Evolutionary conservation across 75 land plant species (phyloP).

Genomic region (Adiantum capillusveneris): DNA sequence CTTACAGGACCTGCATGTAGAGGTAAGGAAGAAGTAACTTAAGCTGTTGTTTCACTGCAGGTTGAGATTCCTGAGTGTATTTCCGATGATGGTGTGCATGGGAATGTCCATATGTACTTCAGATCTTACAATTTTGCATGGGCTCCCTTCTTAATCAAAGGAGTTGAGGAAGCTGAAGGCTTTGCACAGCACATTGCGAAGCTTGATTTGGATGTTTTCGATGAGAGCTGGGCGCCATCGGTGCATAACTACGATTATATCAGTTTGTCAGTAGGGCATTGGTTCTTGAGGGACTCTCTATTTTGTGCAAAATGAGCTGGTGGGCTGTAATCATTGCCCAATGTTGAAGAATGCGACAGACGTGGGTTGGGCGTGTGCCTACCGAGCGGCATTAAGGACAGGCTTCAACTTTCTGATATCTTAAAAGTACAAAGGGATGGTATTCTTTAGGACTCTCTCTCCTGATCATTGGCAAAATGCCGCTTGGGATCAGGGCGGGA

Average conservation of each 20-base stretch:
- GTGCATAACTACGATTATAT: slow-evolving; percentile 38
- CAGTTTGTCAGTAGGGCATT: slow-evolving; percentile 62
- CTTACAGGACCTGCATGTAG: no score
- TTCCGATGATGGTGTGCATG: slow-evolving; percentile 50
- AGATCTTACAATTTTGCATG: slow-evolving; percentile 47
- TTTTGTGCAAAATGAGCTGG: slow-evolving; percentile 35
- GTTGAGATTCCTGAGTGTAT: slow-evolving; percentile 46
- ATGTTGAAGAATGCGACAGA: slow-evolving; percentile 42
- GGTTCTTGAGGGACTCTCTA: slow-evolving; percentile 68
- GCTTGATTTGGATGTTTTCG: slow-evolving; percentile 52
- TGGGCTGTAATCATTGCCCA: slow-evolving; percentile 79
- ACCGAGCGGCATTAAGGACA: no score
- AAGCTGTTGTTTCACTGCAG: no score
- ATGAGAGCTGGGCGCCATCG: slow-evolving; percentile 42
- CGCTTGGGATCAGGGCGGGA: no score
- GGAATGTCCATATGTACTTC: slow-evolving; percentile 32
- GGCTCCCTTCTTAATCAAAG: slow-evolving; percentile 34
- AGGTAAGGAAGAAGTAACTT: no score
- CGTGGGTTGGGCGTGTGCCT: no score
- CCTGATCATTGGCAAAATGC: no score
- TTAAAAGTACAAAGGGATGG: no score
- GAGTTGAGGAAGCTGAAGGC: slow-evolving; percentile 18
- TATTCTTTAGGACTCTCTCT: no score
- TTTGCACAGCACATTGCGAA: slow-evolving; percentile 26
- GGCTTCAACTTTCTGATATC: no score